Percentiles rank a stretch among this genome's conserved stretches.
Conservation (phyloP, 345 rosid species). For the Hevea brasiliensis region DNA sequence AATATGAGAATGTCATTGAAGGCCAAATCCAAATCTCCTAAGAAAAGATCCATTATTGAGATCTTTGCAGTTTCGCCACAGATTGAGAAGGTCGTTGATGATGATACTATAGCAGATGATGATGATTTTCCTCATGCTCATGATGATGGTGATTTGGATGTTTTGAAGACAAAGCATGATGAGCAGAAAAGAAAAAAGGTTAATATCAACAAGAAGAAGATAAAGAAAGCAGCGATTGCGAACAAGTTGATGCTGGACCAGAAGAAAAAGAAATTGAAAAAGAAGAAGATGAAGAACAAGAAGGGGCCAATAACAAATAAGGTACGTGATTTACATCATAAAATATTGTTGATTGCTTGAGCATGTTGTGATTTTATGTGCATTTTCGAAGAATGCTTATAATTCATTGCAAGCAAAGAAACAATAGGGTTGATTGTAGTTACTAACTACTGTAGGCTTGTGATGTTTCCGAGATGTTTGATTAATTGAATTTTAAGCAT, state of each 20-base stretch:
- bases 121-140: conserved; percentile 6
- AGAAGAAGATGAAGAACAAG: conserved; percentile 23
- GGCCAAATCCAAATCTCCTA: conserved; percentile 30
- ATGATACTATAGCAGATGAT: no score
- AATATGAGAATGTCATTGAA: conserved; percentile 24
- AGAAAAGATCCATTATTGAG: conserved; percentile 55
- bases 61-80: conserved; percentile 51
- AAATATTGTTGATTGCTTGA: conserved; percentile 14
- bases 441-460: conserved; percentile 16
- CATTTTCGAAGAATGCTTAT: background rate
- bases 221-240: conserved; percentile 6
- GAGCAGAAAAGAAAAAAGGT: conserved; percentile 4
- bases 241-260: conserved; percentile 15
- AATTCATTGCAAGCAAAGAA: background rate
- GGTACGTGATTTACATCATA: conserved; percentile 34
- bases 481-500: conserved; percentile 8
- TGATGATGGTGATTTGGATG: conserved; percentile 2
- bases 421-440: background rate
- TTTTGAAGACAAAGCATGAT: conserved; percentile 10
- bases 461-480: background rate
- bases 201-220: conserved; percentile 20
- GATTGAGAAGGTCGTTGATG: conserved; percentile 27
- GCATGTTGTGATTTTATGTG: conserved; percentile 1
- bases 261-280: conserved; percentile 26
- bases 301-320: conserved; percentile 15